Evolutionary conservation across 2,329 filamentous ascomycete genomes (phyloP).

Genomic region (Corynespora cassiicola): DNA sequence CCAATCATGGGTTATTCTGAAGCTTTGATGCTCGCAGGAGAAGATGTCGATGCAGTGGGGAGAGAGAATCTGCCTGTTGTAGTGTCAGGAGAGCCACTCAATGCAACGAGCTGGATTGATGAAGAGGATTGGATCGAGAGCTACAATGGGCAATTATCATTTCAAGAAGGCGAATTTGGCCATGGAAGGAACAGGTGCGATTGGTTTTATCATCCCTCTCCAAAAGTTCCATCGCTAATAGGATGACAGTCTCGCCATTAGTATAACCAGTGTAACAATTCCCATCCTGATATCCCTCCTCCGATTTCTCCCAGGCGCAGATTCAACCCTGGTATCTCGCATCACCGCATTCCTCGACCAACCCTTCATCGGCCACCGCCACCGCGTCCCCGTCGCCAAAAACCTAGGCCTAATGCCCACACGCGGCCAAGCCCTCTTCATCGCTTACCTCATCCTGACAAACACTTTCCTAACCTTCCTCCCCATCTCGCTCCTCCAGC

Average conservation of each 20-base stretch:
- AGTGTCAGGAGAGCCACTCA: background rate
- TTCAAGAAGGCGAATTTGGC: conserved; percentile 5
- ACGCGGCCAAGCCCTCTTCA: conserved; percentile 52
- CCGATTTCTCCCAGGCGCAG: conserved; percentile 7
- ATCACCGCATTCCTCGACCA: conserved; percentile 36
- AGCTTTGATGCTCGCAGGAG: conserved; percentile 4
- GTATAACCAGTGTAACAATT: conserved; percentile 13
- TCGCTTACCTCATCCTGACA: conserved; percentile 39
- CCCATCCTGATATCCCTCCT: conserved; percentile 15
- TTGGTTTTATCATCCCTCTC: conserved; percentile 9
- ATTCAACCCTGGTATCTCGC: conserved; percentile 4
- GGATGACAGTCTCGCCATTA: conserved; percentile 9
- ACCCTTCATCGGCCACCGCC: conserved; percentile 14
- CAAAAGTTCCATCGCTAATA: background rate
- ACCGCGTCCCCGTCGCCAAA: conserved; percentile 13
- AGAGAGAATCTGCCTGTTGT: no score
- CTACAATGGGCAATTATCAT: conserved; percentile 5
- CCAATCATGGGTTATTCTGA: conserved; percentile 12
- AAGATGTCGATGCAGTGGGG: no score
- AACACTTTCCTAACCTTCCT: no score
- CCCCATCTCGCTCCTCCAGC: conserved; percentile 13
- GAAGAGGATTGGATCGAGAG: conserved; percentile 2
- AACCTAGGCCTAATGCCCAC: conserved; percentile 48
- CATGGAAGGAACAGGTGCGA: conserved; percentile 11
- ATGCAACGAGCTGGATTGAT: conserved; percentile 1